Conservation (phyloP, 129 eudicot species). For the Centella asiatica region DNA sequence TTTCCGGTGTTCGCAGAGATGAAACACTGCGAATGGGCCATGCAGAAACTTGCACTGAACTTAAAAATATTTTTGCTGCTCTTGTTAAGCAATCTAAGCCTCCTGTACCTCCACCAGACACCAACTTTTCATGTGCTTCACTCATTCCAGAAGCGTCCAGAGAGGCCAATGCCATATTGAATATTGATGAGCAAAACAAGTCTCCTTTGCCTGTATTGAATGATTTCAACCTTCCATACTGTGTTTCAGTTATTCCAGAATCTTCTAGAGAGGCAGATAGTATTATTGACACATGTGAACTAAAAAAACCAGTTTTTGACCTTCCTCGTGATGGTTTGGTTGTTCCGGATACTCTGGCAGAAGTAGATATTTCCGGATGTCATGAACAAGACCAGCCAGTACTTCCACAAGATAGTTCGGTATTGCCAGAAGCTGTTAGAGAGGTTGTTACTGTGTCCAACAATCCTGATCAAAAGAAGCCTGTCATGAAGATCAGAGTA, state of each 20-base stretch:
- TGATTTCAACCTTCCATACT: not conserved
- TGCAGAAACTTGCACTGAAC: constrained; percentile 54
- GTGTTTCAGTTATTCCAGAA: constrained; percentile 12
- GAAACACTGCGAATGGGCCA: constrained; percentile 72
- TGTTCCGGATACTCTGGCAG: constrained; percentile 24
- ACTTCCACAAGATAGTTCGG: constrained; percentile 10
- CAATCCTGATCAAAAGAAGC: constrained; percentile 51
- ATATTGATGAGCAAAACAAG: constrained; percentile 2
- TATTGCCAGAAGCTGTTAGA: constrained; percentile 25
- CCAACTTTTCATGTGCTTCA: constrained; percentile 16
- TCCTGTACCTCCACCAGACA: constrained; percentile 33
- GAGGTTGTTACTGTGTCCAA: constrained; percentile 47
- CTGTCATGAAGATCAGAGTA: constrained; percentile 59
- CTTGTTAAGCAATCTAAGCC: constrained; percentile 74
- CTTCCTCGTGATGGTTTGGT: constrained; percentile 22
- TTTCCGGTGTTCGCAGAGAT: constrained; percentile 86
- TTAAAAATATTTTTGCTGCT: constrained; percentile 67
- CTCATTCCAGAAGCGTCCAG: constrained; percentile 15
- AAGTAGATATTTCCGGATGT: constrained; percentile 12
- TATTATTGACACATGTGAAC: constrained; percentile 7
- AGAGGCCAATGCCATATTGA: constrained; percentile 7
- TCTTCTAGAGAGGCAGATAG: constrained; percentile 11
- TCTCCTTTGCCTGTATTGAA: constrained; percentile 8
- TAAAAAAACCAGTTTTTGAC: constrained; percentile 1
- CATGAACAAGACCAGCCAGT: constrained; percentile 24